phyloP scores from a whole-genome alignment of 768 basidiomycete species.

The Mycena capillaripes region DNA sequence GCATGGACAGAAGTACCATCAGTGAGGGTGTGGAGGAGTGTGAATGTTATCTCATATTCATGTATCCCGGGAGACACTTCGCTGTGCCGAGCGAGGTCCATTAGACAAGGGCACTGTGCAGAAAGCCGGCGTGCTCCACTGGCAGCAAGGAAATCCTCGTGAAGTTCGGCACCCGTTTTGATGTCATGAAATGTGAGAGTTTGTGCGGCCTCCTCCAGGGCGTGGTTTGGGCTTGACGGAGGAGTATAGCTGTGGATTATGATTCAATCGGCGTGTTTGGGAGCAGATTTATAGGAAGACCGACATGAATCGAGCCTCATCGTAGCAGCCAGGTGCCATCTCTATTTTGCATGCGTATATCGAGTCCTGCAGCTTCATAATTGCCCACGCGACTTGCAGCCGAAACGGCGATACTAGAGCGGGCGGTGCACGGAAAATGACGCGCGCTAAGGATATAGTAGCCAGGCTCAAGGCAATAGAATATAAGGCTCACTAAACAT shows the following conservation, averaged over 20 bases:
- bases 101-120: slow-evolving; percentile 18
- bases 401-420: slow-evolving; percentile 23
- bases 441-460: slow-evolving; percentile 3
- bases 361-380: slow-evolving; percentile 26
- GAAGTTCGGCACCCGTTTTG: slow-evolving; percentile 24
- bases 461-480: not conserved
- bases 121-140: slow-evolving; percentile 24
- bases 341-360: slow-evolving; percentile 26
- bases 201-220: slow-evolving; percentile 29
- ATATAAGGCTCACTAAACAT: slow-evolving; percentile 17
- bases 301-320: slow-evolving; percentile 26
- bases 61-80: slow-evolving; percentile 10
- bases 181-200: slow-evolving; percentile 18
- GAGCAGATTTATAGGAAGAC: not conserved
- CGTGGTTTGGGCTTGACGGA: slow-evolving; percentile 22
- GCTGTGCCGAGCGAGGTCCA: slow-evolving; percentile 21
- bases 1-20: slow-evolving; percentile 24
- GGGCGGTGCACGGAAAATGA: slow-evolving; percentile 21
- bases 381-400: slow-evolving; percentile 29
- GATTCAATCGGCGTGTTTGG: too few species aligned
- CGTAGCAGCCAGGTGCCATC: slow-evolving; percentile 29
- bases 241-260: slow-evolving; percentile 12
- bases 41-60: slow-evolving; percentile 24
- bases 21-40: slow-evolving; percentile 26
- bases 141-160: slow-evolving; percentile 17